Base-by-base conservation (phyloP, 176 grass and related monocot genomes). In the Carex scoparia region DNA sequence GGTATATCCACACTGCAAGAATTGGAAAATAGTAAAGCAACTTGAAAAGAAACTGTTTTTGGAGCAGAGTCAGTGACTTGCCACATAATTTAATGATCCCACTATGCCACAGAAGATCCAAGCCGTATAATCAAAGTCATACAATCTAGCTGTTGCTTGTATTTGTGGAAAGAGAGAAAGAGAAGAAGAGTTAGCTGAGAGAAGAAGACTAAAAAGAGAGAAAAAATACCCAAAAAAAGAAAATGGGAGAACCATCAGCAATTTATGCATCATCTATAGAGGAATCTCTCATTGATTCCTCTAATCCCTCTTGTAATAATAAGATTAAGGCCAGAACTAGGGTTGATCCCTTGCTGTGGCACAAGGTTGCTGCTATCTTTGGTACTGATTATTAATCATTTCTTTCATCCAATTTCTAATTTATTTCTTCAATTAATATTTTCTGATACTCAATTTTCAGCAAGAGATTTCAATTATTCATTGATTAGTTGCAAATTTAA, bases 291-390 rank as follows among this genome's bases (percentile, higher is more conserved):
- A 85, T 83, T 35, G 78, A 84, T 32, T 14, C 49, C 27, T 15
- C 83, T 80, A 79, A 71, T 71, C 16, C 16, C 68, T n/a, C 68
- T 56, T 40, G 32, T 60, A 82, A 63, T 58, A 51, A 9, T 35
- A 81, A 80, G 70, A 80, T 59, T 81, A 61, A 58, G 81, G 38
- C 32, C 5, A 79, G 53, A 58, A 58, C 28, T 1, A 66, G 63
- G 70, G 88, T 54, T 44, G 84, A 94, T 84, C 92, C 92, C 54
- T 88, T 81, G 86, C 3, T 92, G 32, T 97, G 94, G 94, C 92
- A 94, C 84, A 97, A 91, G 89, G 89, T 93, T 76, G 94, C 94
- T 79, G 94, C 87, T 79, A 84, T 97, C 55, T 97, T 92, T 49
- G 92, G 94, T 97, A 79, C 32, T 10, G 5, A 31, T 33, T 33